Evolutionary conservation across 1,284 basidiomycete species (phyloP).

Genomic region (Leccinum subatratum): DNA sequence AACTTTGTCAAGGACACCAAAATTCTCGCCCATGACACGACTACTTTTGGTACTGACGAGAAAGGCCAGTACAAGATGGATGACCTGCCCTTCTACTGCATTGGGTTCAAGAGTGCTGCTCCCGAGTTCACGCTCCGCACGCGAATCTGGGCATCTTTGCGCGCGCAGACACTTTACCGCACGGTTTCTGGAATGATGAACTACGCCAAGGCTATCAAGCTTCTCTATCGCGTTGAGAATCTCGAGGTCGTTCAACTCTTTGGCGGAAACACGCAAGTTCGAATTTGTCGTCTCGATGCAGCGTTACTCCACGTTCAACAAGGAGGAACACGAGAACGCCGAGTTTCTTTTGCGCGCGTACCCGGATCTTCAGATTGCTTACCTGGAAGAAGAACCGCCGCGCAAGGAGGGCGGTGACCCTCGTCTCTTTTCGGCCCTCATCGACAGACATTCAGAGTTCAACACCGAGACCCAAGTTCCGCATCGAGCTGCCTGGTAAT

Average conservation of each 20-base stretch:
- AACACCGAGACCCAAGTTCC: slow-evolving; percentile 93
- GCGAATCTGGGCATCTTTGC: slow-evolving; percentile 97
- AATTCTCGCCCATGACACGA: slow-evolving; percentile 84
- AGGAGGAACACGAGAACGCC: slow-evolving; percentile 98
- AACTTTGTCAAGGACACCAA: slow-evolving; percentile 99
- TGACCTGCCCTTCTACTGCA: slow-evolving; percentile 97
- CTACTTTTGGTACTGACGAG: slow-evolving; percentile 81
- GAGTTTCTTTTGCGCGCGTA: slow-evolving; percentile 98
- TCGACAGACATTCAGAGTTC: slow-evolving; percentile 98
- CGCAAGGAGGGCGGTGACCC: slow-evolving; percentile 95
- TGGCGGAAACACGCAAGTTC: slow-evolving; percentile 99
- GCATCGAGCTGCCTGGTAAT: slow-evolving; percentile 97
- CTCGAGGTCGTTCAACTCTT: slow-evolving; percentile 97
- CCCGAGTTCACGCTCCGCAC: slow-evolving; percentile 98
- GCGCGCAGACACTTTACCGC: slow-evolving; percentile 96
- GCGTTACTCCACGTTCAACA: slow-evolving; percentile 98
- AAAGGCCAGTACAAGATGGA: slow-evolving; percentile 84
- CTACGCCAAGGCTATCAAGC: slow-evolving; percentile 98
- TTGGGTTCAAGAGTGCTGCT: slow-evolving; percentile 98
- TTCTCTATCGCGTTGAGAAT: slow-evolving; percentile 99
- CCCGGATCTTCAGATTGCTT: slow-evolving; percentile 97
- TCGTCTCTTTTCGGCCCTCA: slow-evolving; percentile 90
- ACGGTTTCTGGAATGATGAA: slow-evolving; percentile 99
- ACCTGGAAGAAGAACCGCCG: slow-evolving; percentile 92
- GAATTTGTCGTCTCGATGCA: slow-evolving; percentile 99